These are phyloP conservation scores for Alnus glutinosa DNA, from an alignment of 306 rosid species.

Conservation along the genomic window DNA sequence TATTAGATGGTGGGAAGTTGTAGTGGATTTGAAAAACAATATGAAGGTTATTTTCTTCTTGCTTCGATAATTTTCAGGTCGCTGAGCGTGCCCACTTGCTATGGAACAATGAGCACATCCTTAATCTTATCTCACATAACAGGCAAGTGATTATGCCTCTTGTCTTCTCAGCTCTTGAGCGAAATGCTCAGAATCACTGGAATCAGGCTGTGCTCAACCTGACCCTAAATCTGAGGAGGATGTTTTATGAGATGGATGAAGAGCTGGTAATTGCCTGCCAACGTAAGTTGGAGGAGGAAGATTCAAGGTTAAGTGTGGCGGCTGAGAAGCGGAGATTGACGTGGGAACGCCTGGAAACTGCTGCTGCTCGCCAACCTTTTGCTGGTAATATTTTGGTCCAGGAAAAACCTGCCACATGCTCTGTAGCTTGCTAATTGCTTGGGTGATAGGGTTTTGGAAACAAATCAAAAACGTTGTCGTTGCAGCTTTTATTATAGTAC, in stretches of 20 bases:
- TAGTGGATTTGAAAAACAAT: neutral
- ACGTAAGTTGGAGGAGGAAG: constrained; percentile 73
- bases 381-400: constrained; percentile 54
- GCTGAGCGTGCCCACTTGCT: constrained; percentile 95
- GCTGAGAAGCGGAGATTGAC: constrained; percentile 80
- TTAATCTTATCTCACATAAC: constrained; percentile 75
- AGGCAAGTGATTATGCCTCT: constrained; percentile 81
- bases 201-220: constrained; percentile 92
- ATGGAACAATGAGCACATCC: constrained; percentile 92
- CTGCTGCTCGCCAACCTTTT: constrained; percentile 44
- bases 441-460: constrained; percentile 21
- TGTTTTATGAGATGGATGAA: constrained; percentile 83
- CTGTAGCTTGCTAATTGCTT: constrained; percentile 70
- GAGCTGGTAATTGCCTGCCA: constrained; percentile 78
- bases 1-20: neutral
- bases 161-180: constrained; percentile 82
- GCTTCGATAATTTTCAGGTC: constrained; percentile 47
- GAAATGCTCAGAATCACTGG: constrained; percentile 83
- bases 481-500: constrained; percentile 20
- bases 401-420: constrained; percentile 67
- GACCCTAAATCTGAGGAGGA: constrained; percentile 75
- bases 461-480: constrained; percentile 8
- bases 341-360: constrained; percentile 86
- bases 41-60: constrained; percentile 4
- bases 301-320: constrained; percentile 37